Conservation (phyloP, 352 stramenopile genomes). For the Thraustochytrium striatum region DNA sequence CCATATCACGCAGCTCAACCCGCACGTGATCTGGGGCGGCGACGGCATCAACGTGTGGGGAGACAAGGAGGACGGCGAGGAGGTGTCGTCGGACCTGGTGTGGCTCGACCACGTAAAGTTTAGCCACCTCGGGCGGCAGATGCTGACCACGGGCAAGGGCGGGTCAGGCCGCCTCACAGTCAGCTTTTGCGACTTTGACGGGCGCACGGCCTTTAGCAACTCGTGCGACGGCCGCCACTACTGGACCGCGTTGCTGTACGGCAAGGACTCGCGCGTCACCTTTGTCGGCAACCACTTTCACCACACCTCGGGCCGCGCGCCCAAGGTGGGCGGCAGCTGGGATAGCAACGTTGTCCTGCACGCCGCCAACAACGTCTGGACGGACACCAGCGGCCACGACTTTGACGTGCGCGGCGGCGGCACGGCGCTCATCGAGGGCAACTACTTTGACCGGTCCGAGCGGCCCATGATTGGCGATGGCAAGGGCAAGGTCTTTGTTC, state of each 20-base stretch:
- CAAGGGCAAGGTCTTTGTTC: no score
- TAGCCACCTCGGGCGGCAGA: slow-evolving; percentile 55
- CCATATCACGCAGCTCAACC: slow-evolving; percentile 63
- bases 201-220: slow-evolving; percentile 56
- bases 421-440: background rate
- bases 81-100: no score
- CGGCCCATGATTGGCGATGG: no score
- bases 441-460: background rate
- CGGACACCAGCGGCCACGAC: slow-evolving; percentile 54
- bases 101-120: slow-evolving; percentile 63
- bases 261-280: slow-evolving; percentile 53
- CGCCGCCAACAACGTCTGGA: no score
- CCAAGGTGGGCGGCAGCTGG: slow-evolving; percentile 55
- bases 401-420: background rate
- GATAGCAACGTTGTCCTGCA: slow-evolving; percentile 54
- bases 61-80: no score
- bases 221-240: slow-evolving; percentile 63
- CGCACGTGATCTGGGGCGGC: slow-evolving; percentile 58
- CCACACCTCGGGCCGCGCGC: slow-evolving; percentile 57
- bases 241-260: slow-evolving; percentile 59
- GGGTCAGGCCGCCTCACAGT: slow-evolving; percentile 57
- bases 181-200: slow-evolving; percentile 64
- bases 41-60: slow-evolving; percentile 56
- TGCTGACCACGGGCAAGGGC: slow-evolving; percentile 57
- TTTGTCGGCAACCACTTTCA: slow-evolving; percentile 61